phyloP scores from a whole-genome alignment of 2,329 filamentous ascomycete genomes.

The Arthrobotrys sinensis region DNA sequence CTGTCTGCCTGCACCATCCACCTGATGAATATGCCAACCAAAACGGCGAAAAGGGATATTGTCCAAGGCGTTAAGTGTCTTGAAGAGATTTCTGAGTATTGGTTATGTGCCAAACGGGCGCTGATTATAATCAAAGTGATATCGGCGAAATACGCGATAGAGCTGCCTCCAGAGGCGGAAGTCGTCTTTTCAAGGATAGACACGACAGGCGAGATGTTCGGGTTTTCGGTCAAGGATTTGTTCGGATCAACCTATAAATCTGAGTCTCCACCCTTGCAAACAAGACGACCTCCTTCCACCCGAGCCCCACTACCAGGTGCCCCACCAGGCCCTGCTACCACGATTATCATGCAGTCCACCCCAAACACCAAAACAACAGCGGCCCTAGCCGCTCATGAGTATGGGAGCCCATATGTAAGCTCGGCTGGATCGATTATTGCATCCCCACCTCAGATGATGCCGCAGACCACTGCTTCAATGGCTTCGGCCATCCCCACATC shows the following conservation, averaged over 20 bases:
- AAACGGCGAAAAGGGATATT: slow-evolving; percentile 89
- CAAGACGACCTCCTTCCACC: slow-evolving; percentile 19
- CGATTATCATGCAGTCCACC: slow-evolving; percentile 23
- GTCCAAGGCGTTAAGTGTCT: slow-evolving; percentile 91
- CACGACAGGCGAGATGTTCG: slow-evolving; percentile 65
- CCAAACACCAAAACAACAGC: slow-evolving; percentile 17
- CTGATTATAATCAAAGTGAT: slow-evolving; percentile 87
- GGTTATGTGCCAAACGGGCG: slow-evolving; percentile 89
- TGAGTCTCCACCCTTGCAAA: slow-evolving; percentile 33
- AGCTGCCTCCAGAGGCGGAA: slow-evolving; percentile 86
- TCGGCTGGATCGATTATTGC: slow-evolving; percentile 29
- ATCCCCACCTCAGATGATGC: slow-evolving; percentile 34
- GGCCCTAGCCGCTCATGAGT: slow-evolving; percentile 25
- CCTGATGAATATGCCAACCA: slow-evolving; percentile 91
- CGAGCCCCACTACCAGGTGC: slow-evolving; percentile 27
- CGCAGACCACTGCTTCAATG: slow-evolving; percentile 25
- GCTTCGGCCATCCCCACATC: slow-evolving; percentile 27
- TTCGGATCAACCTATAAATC: slow-evolving; percentile 50
- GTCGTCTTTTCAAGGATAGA: slow-evolving; percentile 83
- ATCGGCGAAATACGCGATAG: slow-evolving; percentile 89
- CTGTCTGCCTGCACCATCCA: slow-evolving; percentile 97
- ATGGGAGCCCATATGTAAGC: slow-evolving; percentile 33
- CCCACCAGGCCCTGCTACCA: slow-evolving; percentile 31
- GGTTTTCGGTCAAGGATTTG: slow-evolving; percentile 60
- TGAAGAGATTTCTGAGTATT: slow-evolving; percentile 95